Evolutionary conservation across 2,329 filamentous ascomycete genomes (phyloP), one percentile per base, ranked within the genome.

Genomic region (Xylaria hypoxylon): DNA sequence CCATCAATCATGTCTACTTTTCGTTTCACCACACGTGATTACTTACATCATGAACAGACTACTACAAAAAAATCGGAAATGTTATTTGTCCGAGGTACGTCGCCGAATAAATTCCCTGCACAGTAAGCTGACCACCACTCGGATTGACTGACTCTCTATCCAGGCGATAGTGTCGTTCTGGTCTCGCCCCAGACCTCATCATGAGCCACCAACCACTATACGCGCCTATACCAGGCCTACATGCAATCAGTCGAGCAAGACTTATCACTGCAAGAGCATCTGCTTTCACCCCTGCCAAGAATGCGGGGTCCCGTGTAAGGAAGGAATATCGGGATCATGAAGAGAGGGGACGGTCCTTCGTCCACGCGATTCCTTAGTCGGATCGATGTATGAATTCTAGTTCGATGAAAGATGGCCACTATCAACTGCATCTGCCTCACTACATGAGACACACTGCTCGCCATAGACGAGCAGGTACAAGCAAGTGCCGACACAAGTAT

Each of bases 21-120:
- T 52, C 33, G 11, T 33, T 7, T 33, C 28, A 17, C 17, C 8
- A 28, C 17, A 61, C 33, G 38, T 47, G 40, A 53, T 66, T 35
- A 67, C 57, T 66, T 17, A 67, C 24, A 11, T 17, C 5, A 31
- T 59, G 44, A 58, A 15, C 70, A 97, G 92, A 97, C 94, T 15
- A 89, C 96, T 69, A 97, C 95, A 83, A 97, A 97, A 82, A 96
- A 97, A 80, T 96, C 94, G 48, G 96, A 98, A 79, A 99, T 99
- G 96, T 83, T 99, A 22, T 99, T 99, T 79, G 95, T 99, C 65
- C 86, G 96, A 92, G 95, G 94, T 95, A 82, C 69, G 86, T 79
- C n/a, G 26, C 28, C n/a, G n/a, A 55, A n/a, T 19, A 17, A 59
- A 19, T 24, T 4, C 24, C 48, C 42, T 35, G 10, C 8, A 31